Conservation (phyloP, 177 flowering plant species). For the Vitis hybrid region DNA sequence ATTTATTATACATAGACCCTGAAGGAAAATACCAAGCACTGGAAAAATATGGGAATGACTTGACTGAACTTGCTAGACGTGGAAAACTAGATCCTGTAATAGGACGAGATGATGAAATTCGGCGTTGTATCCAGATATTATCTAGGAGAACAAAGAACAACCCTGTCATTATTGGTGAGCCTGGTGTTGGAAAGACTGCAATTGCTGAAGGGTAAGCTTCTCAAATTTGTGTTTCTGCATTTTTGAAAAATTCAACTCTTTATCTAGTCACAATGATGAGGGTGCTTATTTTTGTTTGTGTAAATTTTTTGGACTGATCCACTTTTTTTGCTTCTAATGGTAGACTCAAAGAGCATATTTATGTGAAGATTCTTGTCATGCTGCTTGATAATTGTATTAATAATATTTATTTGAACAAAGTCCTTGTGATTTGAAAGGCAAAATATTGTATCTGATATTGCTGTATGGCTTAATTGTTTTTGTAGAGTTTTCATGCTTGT, state of each 20-base stretch:
- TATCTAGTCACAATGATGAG: neutral
- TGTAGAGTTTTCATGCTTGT: no score
- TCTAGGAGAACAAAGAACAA: conserved; percentile 85
- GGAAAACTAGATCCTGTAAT: conserved; percentile 96
- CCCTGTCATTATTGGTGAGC: conserved; percentile 92
- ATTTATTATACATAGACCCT: conserved; percentile 49
- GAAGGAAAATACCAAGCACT: conserved; percentile 86
- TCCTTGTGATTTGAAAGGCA: no score
- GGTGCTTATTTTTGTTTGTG: neutral
- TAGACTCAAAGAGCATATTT: neutral
- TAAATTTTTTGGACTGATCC: neutral
- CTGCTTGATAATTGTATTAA: neutral
- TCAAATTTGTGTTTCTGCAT: neutral
- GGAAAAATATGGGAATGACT: conserved; percentile 85
- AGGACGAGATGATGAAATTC: conserved; percentile 92
- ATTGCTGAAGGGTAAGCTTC: conserved; percentile 84
- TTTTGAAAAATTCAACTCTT: neutral
- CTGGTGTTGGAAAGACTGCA: conserved; percentile 96
- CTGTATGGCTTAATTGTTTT: no score
- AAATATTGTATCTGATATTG: no score
- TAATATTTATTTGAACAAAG: no score
- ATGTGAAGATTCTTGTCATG: neutral
- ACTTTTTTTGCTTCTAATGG: neutral
- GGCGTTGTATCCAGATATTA: conserved; percentile 85
- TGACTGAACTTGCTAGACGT: conserved; percentile 81